Conservation (phyloP, 2,329 filamentous ascomycete genomes). For the Zymoseptoria tritici region DNA sequence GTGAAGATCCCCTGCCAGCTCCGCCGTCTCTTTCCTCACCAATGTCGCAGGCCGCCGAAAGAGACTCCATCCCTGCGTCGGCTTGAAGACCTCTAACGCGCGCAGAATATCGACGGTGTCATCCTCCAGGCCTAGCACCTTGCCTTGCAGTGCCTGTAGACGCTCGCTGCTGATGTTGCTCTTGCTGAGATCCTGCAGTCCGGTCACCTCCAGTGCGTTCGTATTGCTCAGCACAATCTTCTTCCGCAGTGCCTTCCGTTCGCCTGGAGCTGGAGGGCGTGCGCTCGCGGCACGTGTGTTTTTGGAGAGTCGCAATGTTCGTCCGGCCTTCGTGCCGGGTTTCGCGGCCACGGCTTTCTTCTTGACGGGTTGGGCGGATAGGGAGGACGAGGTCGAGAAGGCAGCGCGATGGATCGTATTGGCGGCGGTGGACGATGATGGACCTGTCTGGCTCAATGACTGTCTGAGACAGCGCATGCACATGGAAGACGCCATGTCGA, state of each 20-base stretch:
- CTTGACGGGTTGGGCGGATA: constrained; percentile 19
- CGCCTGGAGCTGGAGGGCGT: constrained; percentile 49
- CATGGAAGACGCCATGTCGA: constrained; percentile 20
- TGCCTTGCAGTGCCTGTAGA: constrained; percentile 51
- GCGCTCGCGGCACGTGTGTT: constrained; percentile 22
- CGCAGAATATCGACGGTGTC: constrained; percentile 70
- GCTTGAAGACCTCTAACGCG: constrained; percentile 83
- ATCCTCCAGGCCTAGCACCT: constrained; percentile 62
- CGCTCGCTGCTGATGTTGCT: constrained; percentile 6
- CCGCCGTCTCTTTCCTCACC: constrained; percentile 68
- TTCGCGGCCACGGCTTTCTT: constrained; percentile 18
- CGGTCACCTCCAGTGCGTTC: constrained; percentile 74
- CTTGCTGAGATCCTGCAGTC: constrained; percentile 51
- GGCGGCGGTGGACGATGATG: constrained; percentile 1
- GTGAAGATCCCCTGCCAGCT: constrained; percentile 49
- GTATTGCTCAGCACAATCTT: constrained; percentile 88
- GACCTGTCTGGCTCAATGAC: constrained; percentile 13
- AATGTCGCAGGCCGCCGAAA: constrained; percentile 77
- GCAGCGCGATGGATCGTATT: constrained; percentile 18
- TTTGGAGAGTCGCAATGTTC: constrained; percentile 24
- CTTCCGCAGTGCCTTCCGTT: constrained; percentile 81
- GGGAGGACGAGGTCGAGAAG: constrained; percentile 28
- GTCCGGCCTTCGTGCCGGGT: constrained; percentile 16
- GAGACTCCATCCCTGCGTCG: constrained; percentile 76
- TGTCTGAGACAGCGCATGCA: constrained; percentile 23